phyloP scores from a whole-genome alignment of 2,329 filamentous ascomycete genomes.

The Aureobasidium sp. region DNA sequence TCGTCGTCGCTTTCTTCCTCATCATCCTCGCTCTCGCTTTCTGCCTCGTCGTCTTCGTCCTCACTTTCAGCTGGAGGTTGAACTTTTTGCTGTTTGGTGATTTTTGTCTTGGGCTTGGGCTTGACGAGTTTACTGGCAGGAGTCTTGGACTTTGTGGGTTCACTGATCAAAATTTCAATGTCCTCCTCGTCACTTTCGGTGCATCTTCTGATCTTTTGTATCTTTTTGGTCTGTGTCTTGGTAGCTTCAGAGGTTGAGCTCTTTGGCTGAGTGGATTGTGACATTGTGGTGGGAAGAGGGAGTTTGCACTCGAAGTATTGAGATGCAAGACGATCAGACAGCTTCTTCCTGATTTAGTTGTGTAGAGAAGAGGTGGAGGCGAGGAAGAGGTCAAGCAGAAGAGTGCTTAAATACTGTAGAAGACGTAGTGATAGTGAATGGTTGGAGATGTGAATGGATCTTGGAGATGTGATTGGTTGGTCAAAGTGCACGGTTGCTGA shows the following conservation, averaged over 20 bases:
- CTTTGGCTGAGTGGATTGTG: not conserved
- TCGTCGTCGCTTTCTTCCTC: not conserved
- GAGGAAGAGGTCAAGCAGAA: not conserved
- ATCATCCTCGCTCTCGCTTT: not conserved
- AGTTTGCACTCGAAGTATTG: not conserved
- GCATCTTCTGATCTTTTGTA: not conserved
- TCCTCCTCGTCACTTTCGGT: not conserved
- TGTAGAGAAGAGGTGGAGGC: not conserved
- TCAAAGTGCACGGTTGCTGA: not conserved
- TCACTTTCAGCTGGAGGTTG: not conserved
- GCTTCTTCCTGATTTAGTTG: not conserved
- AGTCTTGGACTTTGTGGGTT: not conserved
- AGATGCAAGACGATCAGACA: not conserved
- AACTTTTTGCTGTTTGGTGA: not conserved
- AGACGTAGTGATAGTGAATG: not conserved
- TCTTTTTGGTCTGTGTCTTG: not conserved
- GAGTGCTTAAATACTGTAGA: not conserved
- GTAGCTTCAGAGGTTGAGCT: constrained; percentile 6
- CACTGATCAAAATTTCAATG: not conserved
- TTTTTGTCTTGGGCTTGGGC: not conserved
- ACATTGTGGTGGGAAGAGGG: not conserved
- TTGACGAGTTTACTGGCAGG: not conserved
- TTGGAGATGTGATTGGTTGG: no score
- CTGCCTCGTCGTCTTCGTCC: not conserved
- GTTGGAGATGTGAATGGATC: no score